A percentile compares a stretch with the other conserved stretches of the same genome.
Conservation (phyloP, 2,329 filamentous ascomycete species). For the Onygena corvina region DNA sequence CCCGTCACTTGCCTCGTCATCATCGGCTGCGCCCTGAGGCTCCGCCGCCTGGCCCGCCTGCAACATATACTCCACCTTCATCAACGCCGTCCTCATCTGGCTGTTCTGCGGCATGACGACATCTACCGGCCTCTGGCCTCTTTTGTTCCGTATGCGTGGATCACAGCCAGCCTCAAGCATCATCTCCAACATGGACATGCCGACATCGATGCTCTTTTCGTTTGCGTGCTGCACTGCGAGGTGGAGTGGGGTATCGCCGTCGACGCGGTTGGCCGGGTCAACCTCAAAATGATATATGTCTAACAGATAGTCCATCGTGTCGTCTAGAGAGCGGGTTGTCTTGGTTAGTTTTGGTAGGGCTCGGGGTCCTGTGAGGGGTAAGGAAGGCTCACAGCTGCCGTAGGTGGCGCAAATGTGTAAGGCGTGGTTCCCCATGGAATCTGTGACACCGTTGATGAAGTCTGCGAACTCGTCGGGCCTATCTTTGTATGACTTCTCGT, state of each 20-base stretch:
- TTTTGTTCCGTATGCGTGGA: conserved; percentile 38
- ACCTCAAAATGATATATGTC: conserved; percentile 40
- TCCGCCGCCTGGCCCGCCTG: conserved; percentile 26
- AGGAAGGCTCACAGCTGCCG: conserved; percentile 60
- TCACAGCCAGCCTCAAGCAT: conserved; percentile 40
- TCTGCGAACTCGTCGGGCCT: conserved; percentile 53
- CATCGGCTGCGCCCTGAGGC: conserved; percentile 26
- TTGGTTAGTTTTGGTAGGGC: neutral
- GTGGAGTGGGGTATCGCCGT: conserved; percentile 38
- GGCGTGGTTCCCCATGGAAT: conserved; percentile 75
- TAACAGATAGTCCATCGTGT: conserved; percentile 37
- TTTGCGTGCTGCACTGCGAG: conserved; percentile 36
- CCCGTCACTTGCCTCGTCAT: conserved; percentile 23
- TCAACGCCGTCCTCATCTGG: conserved; percentile 32
- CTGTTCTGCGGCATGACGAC: conserved; percentile 33
- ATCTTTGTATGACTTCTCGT: conserved; percentile 45
- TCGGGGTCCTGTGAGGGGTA: neutral
- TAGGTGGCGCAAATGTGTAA: conserved; percentile 78
- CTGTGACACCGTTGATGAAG: conserved; percentile 74
- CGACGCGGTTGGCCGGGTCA: conserved; percentile 36
- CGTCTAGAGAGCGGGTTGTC: conserved; percentile 24
- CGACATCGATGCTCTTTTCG: conserved; percentile 34
- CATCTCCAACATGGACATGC: conserved; percentile 38
- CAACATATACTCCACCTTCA: conserved; percentile 37
- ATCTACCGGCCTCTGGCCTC: conserved; percentile 36